phyloP scores from a whole-genome alignment of 106 monocot species.

The Iris macrosiphon region DNA sequence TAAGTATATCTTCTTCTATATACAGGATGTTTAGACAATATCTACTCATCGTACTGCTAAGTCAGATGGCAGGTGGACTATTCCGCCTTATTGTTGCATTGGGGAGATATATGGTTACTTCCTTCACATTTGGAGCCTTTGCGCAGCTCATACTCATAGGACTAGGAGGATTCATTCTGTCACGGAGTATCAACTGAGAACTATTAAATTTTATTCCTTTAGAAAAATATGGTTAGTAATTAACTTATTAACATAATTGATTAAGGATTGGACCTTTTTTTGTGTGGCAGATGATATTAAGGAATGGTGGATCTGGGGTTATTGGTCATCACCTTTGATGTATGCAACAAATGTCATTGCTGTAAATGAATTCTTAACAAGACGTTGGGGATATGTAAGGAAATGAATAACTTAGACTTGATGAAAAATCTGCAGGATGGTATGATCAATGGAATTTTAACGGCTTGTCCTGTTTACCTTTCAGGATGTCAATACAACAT shows the following conservation, averaged over 20 bases:
- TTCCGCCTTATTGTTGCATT: constrained; percentile 35
- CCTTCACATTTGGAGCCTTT: constrained; percentile 40
- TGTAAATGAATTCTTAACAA: constrained; percentile 68
- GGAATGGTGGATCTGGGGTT: constrained; percentile 78
- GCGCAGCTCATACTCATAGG: constrained; percentile 24
- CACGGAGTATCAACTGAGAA: constrained; percentile 20
- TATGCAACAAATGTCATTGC: constrained; percentile 78
- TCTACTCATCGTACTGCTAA: constrained; percentile 24
- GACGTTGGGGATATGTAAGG: constrained; percentile 45
- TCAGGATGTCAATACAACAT: not conserved
- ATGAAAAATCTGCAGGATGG: too few species aligned
- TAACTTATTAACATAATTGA: not conserved
- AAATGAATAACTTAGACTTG: not conserved
- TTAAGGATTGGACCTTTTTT: not conserved
- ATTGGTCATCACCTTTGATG: constrained; percentile 81
- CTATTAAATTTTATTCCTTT: too few species aligned
- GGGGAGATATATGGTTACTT: constrained; percentile 36
- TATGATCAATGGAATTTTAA: too few species aligned
- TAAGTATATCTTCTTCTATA: not conserved
- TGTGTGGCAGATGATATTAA: constrained; percentile 39
- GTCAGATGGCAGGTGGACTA: constrained; percentile 44
- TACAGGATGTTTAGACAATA: constrained; percentile 39
- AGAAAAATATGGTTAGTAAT: too few species aligned
- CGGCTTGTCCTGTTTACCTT: not conserved
- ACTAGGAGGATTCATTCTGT: constrained; percentile 45